Evolutionary conservation across 1,284 basidiomycete genomes (phyloP), one percentile per base, ranked within the genome.

Genomic region (Fomitopsis palustris): DNA sequence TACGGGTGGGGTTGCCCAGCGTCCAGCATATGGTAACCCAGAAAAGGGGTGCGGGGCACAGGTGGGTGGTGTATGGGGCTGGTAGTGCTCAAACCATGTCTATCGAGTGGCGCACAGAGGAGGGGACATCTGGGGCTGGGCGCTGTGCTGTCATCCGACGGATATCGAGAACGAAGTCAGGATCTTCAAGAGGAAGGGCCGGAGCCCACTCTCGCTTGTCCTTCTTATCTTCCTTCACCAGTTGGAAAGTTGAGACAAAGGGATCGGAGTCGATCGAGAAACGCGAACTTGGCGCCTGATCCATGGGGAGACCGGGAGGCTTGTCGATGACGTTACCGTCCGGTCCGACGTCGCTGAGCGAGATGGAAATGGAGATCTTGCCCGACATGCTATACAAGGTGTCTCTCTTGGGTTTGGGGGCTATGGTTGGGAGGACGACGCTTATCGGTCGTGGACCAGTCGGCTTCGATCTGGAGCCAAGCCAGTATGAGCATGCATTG

Each of bases 351-450:
- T 67, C 62, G 29, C 53, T 59, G 39, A 72, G 58, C 45, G 68
- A 69, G 61, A 73, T 68, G 21, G 72, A 71, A 12, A 57, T 69
- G 42, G 71, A 72, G 19, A 72, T 9, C 35, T 37, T 25, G 55
- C 67, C 49, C 6, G 56, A 57, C 33, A 29, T 49, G 31, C 43
- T 16, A 29, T 43, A 31, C 10, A 27, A 1, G 21, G 45, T 35
- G 42, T 51, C 45, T 6, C 42, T 43, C 17, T 39, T 47, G 10
- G 45, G 33, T 12, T 9, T 68, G 64, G 71, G 67, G 19, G 70
- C 67, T 63, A 70, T 67, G 16, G 68, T 69, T 29, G 73, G 70
- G 62, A 75, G 67, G 17, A 65, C 68, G 59, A 68, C 62, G 31
- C 16, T 33, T 14, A 27, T 67, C 60, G 23, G 63, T 65, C 35